Conservation (phyloP, 78 protist genomes). For the Guillardia theta region DNA sequence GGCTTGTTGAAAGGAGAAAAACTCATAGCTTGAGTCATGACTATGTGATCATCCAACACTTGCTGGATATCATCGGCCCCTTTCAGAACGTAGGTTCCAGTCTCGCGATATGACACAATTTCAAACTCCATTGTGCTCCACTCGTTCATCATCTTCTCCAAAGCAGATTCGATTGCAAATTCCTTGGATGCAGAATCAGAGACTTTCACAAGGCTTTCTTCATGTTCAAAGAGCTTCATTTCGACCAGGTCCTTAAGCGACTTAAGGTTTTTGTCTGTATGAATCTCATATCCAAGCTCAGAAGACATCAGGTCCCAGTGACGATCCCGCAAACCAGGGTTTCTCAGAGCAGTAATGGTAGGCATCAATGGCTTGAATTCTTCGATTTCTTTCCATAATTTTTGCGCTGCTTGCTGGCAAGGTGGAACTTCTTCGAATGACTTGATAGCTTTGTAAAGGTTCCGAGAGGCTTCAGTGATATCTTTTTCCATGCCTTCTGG, state of each 20-base stretch:
- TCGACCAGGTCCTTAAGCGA: background rate
- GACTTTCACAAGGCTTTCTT: background rate
- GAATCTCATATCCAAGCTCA: constrained; percentile 42
- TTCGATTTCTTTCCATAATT: constrained; percentile 51
- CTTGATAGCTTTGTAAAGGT: background rate
- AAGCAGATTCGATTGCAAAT: constrained; percentile 71
- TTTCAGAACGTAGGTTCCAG: constrained; percentile 47
- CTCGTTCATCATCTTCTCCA: constrained; percentile 63
- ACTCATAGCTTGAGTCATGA: constrained; percentile 73
- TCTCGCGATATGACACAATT: constrained; percentile 48
- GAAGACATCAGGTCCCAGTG: constrained; percentile 66
- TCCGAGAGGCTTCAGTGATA: background rate
- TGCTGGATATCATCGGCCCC: constrained; percentile 60
- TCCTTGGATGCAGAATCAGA: constrained; percentile 74
- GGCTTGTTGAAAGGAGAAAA: constrained; percentile 68
- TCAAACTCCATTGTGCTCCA: constrained; percentile 63
- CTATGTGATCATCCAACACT: constrained; percentile 81
- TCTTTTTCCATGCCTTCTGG: constrained; percentile 61
- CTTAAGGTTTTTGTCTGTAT: background rate
- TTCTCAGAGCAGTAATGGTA: constrained; percentile 53
- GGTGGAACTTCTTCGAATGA: constrained; percentile 36
- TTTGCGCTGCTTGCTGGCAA: constrained; percentile 44
- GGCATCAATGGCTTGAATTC: constrained; percentile 67
- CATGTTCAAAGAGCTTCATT: background rate
- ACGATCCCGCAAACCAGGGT: constrained; percentile 62